Conservation (phyloP, 2,329 filamentous ascomycete genomes). For the Chaetothyriales sp. region DNA sequence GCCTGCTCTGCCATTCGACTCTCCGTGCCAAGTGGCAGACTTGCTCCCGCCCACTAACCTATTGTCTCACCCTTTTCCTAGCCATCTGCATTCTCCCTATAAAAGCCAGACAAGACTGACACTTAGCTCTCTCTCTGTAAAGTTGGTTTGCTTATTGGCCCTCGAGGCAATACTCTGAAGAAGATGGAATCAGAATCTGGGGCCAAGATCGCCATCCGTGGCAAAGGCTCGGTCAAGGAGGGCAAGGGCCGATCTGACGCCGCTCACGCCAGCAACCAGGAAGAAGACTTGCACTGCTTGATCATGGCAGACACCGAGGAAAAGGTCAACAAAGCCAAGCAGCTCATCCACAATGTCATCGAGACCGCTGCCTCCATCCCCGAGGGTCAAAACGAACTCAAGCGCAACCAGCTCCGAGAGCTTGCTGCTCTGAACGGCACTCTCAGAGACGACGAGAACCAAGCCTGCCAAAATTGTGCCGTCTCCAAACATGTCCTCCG, state of each 20-base stretch:
- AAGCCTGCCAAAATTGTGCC: constrained; percentile 89
- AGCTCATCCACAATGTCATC: constrained; percentile 95
- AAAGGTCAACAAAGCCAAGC: constrained; percentile 98
- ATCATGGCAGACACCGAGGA: constrained; percentile 99
- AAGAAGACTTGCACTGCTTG: constrained; percentile 95
- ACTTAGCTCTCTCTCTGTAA: constrained; percentile 67
- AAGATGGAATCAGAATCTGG: constrained; percentile 98
- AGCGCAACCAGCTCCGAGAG: constrained; percentile 95
- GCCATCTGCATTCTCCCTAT: constrained; percentile 19
- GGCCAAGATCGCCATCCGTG: constrained; percentile 97
- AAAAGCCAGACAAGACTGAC: constrained; percentile 54
- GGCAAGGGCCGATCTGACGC: constrained; percentile 98
- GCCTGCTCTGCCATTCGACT: constrained; percentile 29
- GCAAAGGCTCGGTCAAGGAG: constrained; percentile 99
- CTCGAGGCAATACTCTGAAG: constrained; percentile 98
- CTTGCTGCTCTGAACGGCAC: constrained; percentile 97
- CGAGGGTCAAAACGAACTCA: constrained; percentile 96
- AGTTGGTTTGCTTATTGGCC: constrained; percentile 99
- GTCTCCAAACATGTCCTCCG: neutral
- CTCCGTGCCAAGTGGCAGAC: constrained; percentile 15
- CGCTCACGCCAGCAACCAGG: constrained; percentile 98
- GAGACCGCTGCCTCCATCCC: constrained; percentile 97
- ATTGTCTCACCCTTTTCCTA: neutral
- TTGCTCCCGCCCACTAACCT: constrained; percentile 21
- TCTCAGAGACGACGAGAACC: constrained; percentile 95